Evolutionary conservation across 352 stramenopile genomes (phyloP), one percentile per base, ranked within the genome.

Genomic region (Pythium biforme): DNA sequence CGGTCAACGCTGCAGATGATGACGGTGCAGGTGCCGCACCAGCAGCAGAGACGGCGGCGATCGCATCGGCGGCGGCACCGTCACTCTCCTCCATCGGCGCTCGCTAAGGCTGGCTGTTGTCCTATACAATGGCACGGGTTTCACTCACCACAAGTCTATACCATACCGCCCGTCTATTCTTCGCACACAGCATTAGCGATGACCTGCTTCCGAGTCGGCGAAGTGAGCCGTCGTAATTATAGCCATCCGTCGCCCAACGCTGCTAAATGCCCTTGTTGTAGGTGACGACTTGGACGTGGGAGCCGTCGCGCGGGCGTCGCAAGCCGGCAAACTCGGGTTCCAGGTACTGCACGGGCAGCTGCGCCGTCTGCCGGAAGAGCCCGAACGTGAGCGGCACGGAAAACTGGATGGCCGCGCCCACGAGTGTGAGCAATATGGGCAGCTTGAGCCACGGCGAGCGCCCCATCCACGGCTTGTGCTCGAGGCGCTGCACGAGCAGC

Each of bases 301-400:
- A 55, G 14, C 82, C 76, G 40, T 90, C 75, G 37, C 77, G 78
- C 14, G 70, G 69, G 37, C 31, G 75, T 2, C 50, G 39, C 33
- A 62, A 62, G 20, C 65, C 34, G 6, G 72, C 66, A 53, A 92
- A 66, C 57, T 92, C 73, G 9, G 81, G 76, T 55, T 95, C 87
- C 10, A 95, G 69, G 37, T 86, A 81, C 34, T 77, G 74, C 23
- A 73, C 62, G 31, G 83, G 59, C 10, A 93, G 64, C 63, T 90
- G 81, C 55, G 85, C 85, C 4, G 84, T 90, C 59, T 93, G 87
- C 20, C 83, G 80, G 71, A 95, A 95, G 26, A 95, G 73, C 20
- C 83, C 87, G 53, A 95, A 95, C 47, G 87, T 95, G 25, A 94
- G 58, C 4, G 87, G 87, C 48, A 95, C 87, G 5, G 84, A 90